A percentile compares a stretch with the other conserved stretches of the same genome.
These are phyloP conservation scores for Ricinus communis DNA, from an alignment of 345 rosid species.

Conservation along the genomic window DNA sequence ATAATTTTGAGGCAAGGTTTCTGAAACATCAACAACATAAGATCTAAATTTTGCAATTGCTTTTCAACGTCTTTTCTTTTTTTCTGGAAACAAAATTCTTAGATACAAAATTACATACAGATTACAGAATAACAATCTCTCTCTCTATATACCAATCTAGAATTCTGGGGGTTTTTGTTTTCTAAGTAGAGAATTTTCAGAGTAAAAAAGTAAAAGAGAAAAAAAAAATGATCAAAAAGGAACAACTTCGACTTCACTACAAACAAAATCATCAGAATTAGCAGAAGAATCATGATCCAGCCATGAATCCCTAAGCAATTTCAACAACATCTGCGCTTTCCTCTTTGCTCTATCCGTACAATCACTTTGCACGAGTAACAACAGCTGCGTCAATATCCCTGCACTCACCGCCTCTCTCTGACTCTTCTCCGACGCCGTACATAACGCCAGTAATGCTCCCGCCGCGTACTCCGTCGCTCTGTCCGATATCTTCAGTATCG, in stretches of 20 bases:
- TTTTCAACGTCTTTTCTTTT: conserved; percentile 14
- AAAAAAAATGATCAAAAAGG: conserved; percentile 50
- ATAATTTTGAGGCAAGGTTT: too few species aligned
- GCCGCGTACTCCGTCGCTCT: conserved; percentile 95
- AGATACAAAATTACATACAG: conserved; percentile 47
- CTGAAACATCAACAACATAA: background rate
- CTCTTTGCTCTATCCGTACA: conserved; percentile 97
- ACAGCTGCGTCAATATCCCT: conserved; percentile 82
- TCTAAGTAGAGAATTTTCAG: background rate
- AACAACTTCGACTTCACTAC: conserved; percentile 64
- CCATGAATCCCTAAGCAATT: conserved; percentile 82
- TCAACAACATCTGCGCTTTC: conserved; percentile 88
- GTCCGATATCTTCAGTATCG: conserved; percentile 72
- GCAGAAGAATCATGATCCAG: conserved; percentile 57
- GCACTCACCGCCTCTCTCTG: conserved; percentile 78
- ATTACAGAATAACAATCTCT: conserved; percentile 32
- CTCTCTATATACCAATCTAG: conserved; percentile 36
- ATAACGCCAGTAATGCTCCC: conserved; percentile 74
- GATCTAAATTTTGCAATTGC: background rate
- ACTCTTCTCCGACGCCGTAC: conserved; percentile 67
- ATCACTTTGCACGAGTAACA: conserved; percentile 84
- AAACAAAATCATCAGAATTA: conserved; percentile 63
- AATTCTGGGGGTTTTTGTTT: background rate
- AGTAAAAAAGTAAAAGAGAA: background rate
- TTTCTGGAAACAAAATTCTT: conserved; percentile 35